Evolutionary conservation across 495 filamentous ascomycete species (phyloP).

Genomic region (Cryomyces minteri): DNA sequence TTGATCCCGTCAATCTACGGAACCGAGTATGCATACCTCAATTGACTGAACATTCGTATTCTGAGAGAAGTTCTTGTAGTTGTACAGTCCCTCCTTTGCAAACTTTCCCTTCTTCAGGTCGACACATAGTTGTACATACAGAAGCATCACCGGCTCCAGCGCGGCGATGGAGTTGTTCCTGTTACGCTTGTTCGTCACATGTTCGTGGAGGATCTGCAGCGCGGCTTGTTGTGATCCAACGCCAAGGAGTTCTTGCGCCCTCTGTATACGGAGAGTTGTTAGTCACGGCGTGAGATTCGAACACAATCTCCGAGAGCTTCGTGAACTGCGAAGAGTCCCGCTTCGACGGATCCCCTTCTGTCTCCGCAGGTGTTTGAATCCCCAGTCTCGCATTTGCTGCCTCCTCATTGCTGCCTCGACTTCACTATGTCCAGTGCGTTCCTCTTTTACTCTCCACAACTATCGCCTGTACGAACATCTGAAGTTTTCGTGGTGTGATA

Average conservation of each 20-base stretch:
- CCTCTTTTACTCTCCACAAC: no score
- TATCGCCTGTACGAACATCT: no score
- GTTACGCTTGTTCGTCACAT: slow-evolving; percentile 93
- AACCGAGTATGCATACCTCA: slow-evolving; percentile 38
- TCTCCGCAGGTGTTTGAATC: no score
- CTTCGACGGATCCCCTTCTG: no score
- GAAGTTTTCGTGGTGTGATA: no score
- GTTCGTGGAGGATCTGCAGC: slow-evolving; percentile 89
- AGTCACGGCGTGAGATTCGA: background rate
- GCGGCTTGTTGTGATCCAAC: slow-evolving; percentile 87
- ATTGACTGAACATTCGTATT: slow-evolving; percentile 98
- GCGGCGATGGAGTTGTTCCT: slow-evolving; percentile 94
- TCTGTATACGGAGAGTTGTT: slow-evolving; percentile 20
- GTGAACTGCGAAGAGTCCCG: no score
- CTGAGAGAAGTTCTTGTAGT: slow-evolving; percentile 98
- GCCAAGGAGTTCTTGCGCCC: slow-evolving; percentile 94
- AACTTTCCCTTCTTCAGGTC: slow-evolving; percentile 93
- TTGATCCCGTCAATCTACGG: background rate
- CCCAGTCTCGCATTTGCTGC: no score
- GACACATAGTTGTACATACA: slow-evolving; percentile 90
- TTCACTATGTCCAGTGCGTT: no score
- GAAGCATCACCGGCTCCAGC: slow-evolving; percentile 93
- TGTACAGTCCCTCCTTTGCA: slow-evolving; percentile 95
- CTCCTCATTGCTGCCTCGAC: no score
- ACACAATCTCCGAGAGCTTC: background rate